Percentiles rank a stretch among this genome's conserved stretches.
Evolutionary conservation across 768 basidiomycete species (phyloP).

Genomic region (Cystobasidium onofrii): DNA sequence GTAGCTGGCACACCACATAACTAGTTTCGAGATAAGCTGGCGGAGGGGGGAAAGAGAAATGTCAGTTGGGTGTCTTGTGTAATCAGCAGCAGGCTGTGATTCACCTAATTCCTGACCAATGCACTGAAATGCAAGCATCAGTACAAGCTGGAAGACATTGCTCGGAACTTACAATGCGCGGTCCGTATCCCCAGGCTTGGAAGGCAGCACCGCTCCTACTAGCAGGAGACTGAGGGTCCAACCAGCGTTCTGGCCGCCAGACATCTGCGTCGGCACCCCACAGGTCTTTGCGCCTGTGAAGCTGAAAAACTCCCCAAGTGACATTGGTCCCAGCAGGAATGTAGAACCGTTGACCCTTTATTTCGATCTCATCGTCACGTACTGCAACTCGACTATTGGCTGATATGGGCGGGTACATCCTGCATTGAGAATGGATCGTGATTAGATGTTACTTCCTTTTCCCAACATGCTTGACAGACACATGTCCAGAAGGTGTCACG

Average conservation of each 20-base stretch:
- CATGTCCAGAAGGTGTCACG: no score
- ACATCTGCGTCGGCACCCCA: conserved; percentile 15
- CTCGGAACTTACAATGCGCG: conserved; percentile 4
- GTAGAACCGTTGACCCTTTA: neutral
- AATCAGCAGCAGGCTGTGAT: neutral
- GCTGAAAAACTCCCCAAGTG: conserved; percentile 7
- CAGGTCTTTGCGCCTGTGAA: conserved; percentile 10
- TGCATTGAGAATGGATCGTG: no score
- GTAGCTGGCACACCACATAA: neutral
- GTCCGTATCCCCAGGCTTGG: conserved; percentile 15
- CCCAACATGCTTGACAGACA: no score
- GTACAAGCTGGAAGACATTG: neutral
- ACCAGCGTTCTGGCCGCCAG: conserved; percentile 18
- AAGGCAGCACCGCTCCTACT: neutral
- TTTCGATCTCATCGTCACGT: neutral
- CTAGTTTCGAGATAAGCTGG: conserved; percentile 11
- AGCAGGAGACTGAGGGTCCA: neutral
- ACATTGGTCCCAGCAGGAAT: conserved; percentile 1
- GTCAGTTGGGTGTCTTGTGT: no score
- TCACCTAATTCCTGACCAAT: conserved; percentile 17
- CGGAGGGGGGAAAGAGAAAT: no score
- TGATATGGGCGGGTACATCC: conserved; percentile 12
- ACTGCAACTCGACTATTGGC: conserved; percentile 10
- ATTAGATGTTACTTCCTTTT: no score
- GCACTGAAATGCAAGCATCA: neutral